Base-by-base conservation (phyloP, 1,284 basidiomycete species). In the Tilletia indica region DNA sequence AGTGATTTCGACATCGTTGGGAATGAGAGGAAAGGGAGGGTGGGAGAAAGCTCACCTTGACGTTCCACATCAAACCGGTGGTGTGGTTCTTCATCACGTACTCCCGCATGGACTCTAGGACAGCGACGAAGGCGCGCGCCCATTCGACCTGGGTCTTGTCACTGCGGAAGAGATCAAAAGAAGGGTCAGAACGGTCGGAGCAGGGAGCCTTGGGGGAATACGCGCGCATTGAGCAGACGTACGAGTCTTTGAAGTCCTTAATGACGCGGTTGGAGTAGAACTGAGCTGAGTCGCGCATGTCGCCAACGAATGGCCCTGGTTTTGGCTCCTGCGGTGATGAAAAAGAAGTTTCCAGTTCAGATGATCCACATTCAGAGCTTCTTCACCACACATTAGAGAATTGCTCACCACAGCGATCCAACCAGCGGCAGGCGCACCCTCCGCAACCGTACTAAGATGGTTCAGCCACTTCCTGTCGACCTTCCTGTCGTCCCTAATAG, bases 221-320 rank as follows among this genome's bases (percentile, higher is more conserved):
- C 25, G 25, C 25, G 25, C 21, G 58, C 14, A 70, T 12, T n/a
- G 16, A 21, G 31, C 3, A 63, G 25, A 72, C 67, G 34, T n/a
- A 71, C 49, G 92, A 92, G 14, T 94, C 92, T 85, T 94, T 98
- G 88, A 88, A 92, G 77, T 96, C 93, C 85, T 96, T 95, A 85
- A 96, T 90, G 67, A 98, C 89, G 71, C 91, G 90, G 84, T 97
- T 94, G 14, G 91, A 90, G 85, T 94, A 99, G 86, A 95, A 99
- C 81, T 91, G 89, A 5, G 92, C 89, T 8, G 93, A 89, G 69
- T 98, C 94, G 85, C 92, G 96, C 85, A 92, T 89, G 69, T 96
- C 93, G 14, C 86, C 86, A n/a, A 98, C 87, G 78, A 89, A 92
- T 14, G 92, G 90, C 4, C 89, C 93, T 0, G 97, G 96, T 81